Evolutionary conservation across 805 yeast genomes (phyloP), one percentile per base, ranked within the genome.

Genomic region (Scheffersomyces spartinae): DNA sequence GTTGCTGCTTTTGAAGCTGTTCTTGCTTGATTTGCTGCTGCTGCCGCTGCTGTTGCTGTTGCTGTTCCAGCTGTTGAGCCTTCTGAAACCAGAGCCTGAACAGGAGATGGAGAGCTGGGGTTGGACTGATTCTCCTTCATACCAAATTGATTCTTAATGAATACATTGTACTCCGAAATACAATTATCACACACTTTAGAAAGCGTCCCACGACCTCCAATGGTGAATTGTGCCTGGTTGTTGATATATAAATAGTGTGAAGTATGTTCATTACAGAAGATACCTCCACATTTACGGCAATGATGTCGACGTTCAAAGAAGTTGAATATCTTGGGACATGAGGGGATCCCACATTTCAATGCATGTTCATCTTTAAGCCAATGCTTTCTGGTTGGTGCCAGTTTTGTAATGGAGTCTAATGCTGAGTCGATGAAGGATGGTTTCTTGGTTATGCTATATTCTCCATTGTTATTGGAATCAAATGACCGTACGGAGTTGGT

Each of bases 251-350:
- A 46, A 55, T 57, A 57, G 39, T 71, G 75, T 6, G 66, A 55
- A 4, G 75, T 64, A 48, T 82, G 86, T 32, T 67, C 71, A 17
- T 72, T 70, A 48, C 94, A 81, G 42, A 71, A 81, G 12, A 81
- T 69, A 20, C 79, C 83, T 18, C 94, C 94, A 49, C 94, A 81
- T 45, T 76, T 75, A 27, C 94, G 68, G 46, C 94, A 81, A 55
- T 81, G 94, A 44, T 81, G 94, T 35, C 75, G 65, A 39, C 86
- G 68, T 47, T 68, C 95, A 58, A 74, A 78, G 39, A 75, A 74
- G 18, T 85, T 76, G 54, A 88, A 86, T 10, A 61, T 45, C 40
- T 66, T 70, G 26, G 64, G 56, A 52, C 97, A 88, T 14, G 30
- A 6, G 4, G 43, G 34, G 13, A 66, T 63, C 9, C 69, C 64